phyloP scores from a whole-genome alignment of 1,284 basidiomycete species.

The Ustilago esculenta region DNA sequence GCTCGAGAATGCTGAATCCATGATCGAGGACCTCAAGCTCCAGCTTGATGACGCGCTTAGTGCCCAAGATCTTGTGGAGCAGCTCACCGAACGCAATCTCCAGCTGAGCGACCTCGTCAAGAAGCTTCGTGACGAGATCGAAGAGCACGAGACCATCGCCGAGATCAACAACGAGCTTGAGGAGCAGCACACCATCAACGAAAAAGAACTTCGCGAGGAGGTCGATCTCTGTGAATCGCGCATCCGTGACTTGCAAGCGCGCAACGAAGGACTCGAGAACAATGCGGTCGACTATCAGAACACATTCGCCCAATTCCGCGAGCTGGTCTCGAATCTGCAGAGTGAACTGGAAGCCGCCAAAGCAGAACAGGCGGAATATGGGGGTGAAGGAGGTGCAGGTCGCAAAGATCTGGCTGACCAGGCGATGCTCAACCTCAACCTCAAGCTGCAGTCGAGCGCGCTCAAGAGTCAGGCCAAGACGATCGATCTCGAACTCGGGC shows the following conservation, averaged over 20 bases:
- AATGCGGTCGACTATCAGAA: conserved; percentile 59
- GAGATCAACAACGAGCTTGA: conserved; percentile 97
- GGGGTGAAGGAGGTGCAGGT: conserved; percentile 32
- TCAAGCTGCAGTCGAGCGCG: conserved; percentile 62
- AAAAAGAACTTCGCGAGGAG: conserved; percentile 89
- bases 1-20: conserved; percentile 68
- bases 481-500: conserved; percentile 58
- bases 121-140: conserved; percentile 92
- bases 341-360: conserved; percentile 58
- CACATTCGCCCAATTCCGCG: conserved; percentile 62
- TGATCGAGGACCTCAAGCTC: conserved; percentile 90
- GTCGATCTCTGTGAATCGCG: conserved; percentile 70
- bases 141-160: conserved; percentile 93
- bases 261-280: conserved; percentile 50
- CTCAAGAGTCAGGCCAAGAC: conserved; percentile 64
- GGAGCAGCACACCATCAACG: conserved; percentile 93
- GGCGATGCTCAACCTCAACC: conserved; percentile 62
- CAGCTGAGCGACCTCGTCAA: conserved; percentile 82
- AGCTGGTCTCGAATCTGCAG: conserved; percentile 59
- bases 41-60: conserved; percentile 95
- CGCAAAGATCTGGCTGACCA: conserved; percentile 49
- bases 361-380: conserved; percentile 46
- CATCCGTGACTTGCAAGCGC: conserved; percentile 39
- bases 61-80: conserved; percentile 94
- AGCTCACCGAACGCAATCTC: conserved; percentile 92